Percentiles rank a stretch among this genome's conserved stretches.
Evolutionary conservation across 2,329 filamentous ascomycete genomes (phyloP).

Genomic region (Aurifilum marmelostoma): DNA sequence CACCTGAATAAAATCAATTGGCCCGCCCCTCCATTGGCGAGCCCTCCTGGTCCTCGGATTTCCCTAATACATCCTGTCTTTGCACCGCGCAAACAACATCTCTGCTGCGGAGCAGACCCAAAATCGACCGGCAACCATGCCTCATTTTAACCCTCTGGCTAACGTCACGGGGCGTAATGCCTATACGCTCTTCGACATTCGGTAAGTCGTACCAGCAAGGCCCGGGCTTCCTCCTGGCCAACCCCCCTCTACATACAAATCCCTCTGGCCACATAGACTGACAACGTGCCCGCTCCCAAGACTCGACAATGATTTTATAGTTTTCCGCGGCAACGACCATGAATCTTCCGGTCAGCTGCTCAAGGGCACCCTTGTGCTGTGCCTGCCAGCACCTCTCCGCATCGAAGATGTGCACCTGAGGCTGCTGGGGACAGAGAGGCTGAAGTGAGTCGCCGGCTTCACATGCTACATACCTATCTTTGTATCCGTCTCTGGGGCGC

Average conservation of each 20-base stretch:
- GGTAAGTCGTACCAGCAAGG: slow-evolving; percentile 46
- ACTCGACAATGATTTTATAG: slow-evolving; percentile 77
- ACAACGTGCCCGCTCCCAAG: slow-evolving; percentile 44
- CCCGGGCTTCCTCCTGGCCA: slow-evolving; percentile 13
- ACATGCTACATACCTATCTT: not conserved
- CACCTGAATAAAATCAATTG: slow-evolving; percentile 28
- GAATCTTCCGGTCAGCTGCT: slow-evolving; percentile 77
- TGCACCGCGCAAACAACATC: slow-evolving; percentile 6
- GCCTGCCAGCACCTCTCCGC: slow-evolving; percentile 68
- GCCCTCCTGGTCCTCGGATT: slow-evolving; percentile 18
- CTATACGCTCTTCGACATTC: slow-evolving; percentile 61
- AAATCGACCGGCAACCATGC: slow-evolving; percentile 47
- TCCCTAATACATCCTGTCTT: slow-evolving; percentile 3
- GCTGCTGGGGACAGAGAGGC: slow-evolving; percentile 69
- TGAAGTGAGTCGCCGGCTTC: slow-evolving; percentile 58
- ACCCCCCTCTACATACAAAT: not conserved
- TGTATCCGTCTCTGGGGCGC: not conserved
- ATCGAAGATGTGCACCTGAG: slow-evolving; percentile 75
- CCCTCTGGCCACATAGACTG: slow-evolving; percentile 18
- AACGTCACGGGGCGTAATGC: slow-evolving; percentile 55
- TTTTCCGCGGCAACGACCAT: slow-evolving; percentile 74
- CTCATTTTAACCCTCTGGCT: slow-evolving; percentile 59
- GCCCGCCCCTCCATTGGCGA: slow-evolving; percentile 12
- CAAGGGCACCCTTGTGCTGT: slow-evolving; percentile 74
- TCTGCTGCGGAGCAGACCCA: slow-evolving; percentile 15